Conservation (phyloP, 2,329 filamentous ascomycete species). For the Cladosporium sp. region DNA sequence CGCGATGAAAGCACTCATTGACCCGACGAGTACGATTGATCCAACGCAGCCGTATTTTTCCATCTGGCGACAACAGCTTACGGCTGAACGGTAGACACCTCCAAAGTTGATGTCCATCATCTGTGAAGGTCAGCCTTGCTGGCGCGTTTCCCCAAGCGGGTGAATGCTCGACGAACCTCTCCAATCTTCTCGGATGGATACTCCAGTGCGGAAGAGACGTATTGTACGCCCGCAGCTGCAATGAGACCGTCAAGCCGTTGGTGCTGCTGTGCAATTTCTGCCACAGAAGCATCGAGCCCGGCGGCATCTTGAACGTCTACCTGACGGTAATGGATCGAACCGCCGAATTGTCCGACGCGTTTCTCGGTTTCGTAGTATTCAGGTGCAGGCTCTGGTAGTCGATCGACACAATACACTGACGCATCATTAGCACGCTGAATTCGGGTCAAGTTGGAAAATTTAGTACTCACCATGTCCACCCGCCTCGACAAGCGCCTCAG, state of each 20-base stretch:
- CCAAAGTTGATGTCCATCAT: constrained; percentile 53
- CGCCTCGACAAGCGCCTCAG: constrained; percentile 40
- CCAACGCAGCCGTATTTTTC: constrained; percentile 50
- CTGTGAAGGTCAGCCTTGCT: constrained; percentile 23
- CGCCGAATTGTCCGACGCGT: constrained; percentile 41
- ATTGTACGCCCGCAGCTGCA: constrained; percentile 35
- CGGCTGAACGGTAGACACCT: constrained; percentile 51
- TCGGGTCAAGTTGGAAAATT: neutral
- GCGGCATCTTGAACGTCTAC: constrained; percentile 48
- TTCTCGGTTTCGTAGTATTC: constrained; percentile 45
- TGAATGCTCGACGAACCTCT: constrained; percentile 29
- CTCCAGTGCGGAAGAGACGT: constrained; percentile 31
- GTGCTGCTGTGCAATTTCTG: constrained; percentile 32
- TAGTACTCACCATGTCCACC: constrained; percentile 45
- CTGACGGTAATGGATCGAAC: constrained; percentile 47
- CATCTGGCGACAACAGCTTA: constrained; percentile 51
- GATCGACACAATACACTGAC: constrained; percentile 51
- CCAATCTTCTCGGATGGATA: constrained; percentile 37
- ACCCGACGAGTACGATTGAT: constrained; percentile 52
- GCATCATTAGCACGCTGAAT: neutral
- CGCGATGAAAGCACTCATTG: constrained; percentile 53
- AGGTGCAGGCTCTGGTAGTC: constrained; percentile 46
- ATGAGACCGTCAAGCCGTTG: constrained; percentile 34
- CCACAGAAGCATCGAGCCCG: constrained; percentile 29
- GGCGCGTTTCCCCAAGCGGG: neutral